These are phyloP conservation scores for Candida pseudoglaebosa DNA, from an alignment of 805 yeast genomes.

Conservation along the genomic window DNA sequence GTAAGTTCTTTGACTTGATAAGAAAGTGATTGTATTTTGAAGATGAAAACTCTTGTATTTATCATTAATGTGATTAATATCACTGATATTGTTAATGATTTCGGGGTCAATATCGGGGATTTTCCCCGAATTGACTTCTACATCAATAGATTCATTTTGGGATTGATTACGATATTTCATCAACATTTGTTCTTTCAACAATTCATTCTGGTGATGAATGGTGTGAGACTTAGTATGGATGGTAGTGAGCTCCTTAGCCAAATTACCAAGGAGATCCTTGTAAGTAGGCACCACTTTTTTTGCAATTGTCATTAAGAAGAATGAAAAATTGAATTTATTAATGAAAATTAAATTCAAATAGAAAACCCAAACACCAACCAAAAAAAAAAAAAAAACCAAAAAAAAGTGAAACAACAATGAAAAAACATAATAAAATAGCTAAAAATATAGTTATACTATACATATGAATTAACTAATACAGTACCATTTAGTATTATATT, in stretches of 20 bases:
- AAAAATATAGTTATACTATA: too few species aligned
- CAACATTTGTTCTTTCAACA: constrained; percentile 43
- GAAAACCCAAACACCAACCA: too few species aligned
- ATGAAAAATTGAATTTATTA: too few species aligned
- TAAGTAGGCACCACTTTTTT: constrained; percentile 8
- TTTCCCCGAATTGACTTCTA: constrained; percentile 24
- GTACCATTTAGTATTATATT: too few species aligned
- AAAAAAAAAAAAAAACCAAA: too few species aligned
- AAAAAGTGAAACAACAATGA: too few species aligned
- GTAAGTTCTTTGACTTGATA: constrained; percentile 72
- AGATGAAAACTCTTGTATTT: constrained; percentile 35
- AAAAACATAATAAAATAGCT: too few species aligned
- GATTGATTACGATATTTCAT: constrained; percentile 41
- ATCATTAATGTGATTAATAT: constrained; percentile 5
- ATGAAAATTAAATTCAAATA: too few species aligned
- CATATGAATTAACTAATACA: too few species aligned
- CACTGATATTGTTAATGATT: constrained; percentile 8
- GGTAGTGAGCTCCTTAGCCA: constrained; percentile 38
- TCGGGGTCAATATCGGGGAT: constrained; percentile 28
- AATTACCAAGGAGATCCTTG: constrained; percentile 15
- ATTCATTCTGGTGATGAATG: constrained; percentile 35
- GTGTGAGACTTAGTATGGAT: constrained; percentile 33
- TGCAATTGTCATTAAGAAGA: constrained; percentile 5
- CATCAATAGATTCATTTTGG: constrained; percentile 34
- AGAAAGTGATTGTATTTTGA: constrained; percentile 56